phyloP scores from a whole-genome alignment of 176 grass and related monocot genomes.

The bread wheat (Triticum aestivum) region DNA sequence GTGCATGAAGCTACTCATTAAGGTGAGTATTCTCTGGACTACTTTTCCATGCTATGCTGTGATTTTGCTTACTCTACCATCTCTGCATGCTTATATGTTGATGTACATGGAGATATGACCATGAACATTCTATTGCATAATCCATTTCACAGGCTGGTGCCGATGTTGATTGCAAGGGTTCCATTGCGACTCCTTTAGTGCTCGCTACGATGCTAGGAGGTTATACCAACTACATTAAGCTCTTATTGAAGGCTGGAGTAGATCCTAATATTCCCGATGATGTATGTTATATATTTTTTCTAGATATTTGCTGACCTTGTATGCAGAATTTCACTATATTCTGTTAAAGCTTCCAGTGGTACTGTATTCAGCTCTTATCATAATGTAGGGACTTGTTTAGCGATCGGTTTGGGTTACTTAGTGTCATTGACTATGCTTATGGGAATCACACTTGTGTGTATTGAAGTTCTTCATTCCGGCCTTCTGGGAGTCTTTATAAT shows the following conservation, averaged over 20 bases:
- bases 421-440: neutral
- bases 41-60: neutral
- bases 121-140: neutral
- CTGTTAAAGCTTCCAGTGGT: neutral
- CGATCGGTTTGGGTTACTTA: neutral
- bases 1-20: conserved; percentile 42
- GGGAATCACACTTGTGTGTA: neutral
- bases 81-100: neutral
- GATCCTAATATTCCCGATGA: conserved; percentile 39
- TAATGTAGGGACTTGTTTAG: neutral
- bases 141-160: conserved; percentile 37
- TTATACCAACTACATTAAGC: conserved; percentile 20
- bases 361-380: neutral
- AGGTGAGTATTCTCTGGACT: conserved; percentile 25
- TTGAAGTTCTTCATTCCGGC: neutral
- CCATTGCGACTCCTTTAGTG: neutral
- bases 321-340: neutral
- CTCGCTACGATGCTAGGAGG: conserved; percentile 4
- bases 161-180: conserved; percentile 30
- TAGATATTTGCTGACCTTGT: neutral
- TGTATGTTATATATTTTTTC: conserved; percentile 20
- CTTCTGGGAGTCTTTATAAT: neutral
- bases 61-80: conserved; percentile 1
- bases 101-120: neutral
- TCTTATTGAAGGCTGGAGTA: conserved; percentile 34